Conservation (phyloP, 768 basidiomycete genomes). For the Amanita rimosa region DNA sequence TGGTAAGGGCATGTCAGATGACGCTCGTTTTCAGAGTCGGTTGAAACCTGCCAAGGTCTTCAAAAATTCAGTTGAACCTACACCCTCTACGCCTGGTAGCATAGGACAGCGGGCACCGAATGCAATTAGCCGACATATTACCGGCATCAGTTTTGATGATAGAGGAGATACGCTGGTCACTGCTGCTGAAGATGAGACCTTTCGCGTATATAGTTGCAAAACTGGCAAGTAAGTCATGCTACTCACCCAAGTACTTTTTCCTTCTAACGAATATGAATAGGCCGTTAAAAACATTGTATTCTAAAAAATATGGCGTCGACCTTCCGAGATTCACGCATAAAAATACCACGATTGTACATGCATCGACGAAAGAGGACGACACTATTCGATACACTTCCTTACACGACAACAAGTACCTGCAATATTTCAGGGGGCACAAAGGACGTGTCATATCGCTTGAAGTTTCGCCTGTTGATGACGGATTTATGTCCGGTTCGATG, state of each 20-base stretch:
- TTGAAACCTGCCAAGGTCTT: conserved; percentile 88
- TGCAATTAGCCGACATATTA: conserved; percentile 61
- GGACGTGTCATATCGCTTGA: conserved; percentile 82
- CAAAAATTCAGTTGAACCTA: conserved; percentile 62
- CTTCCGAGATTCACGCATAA: conserved; percentile 93
- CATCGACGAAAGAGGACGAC: conserved; percentile 93
- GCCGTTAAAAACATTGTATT: conserved; percentile 66
- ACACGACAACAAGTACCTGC: conserved; percentile 93
- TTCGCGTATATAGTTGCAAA: conserved; percentile 81
- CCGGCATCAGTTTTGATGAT: conserved; percentile 86
- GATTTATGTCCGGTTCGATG: conserved; percentile 89
- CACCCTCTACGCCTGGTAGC: conserved; percentile 31
- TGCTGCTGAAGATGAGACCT: conserved; percentile 85
- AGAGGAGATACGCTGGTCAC: conserved; percentile 80
- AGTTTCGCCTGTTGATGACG: conserved; percentile 87
- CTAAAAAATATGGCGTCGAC: conserved; percentile 96
- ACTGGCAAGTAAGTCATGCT: conserved; percentile 80
- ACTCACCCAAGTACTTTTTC: conserved; percentile 12
- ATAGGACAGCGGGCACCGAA: conserved; percentile 24
- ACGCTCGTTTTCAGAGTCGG: conserved; percentile 34
- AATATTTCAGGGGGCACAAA: conserved; percentile 94
- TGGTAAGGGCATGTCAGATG: conserved; percentile 6
- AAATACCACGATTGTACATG: conserved; percentile 72
- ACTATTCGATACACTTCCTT: conserved; percentile 90
- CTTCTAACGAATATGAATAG: conserved; percentile 26